Percentiles rank a stretch among this genome's conserved stretches.
Conservation (phyloP, 495 filamentous ascomycete species). For the Endocarpon pusillum region DNA sequence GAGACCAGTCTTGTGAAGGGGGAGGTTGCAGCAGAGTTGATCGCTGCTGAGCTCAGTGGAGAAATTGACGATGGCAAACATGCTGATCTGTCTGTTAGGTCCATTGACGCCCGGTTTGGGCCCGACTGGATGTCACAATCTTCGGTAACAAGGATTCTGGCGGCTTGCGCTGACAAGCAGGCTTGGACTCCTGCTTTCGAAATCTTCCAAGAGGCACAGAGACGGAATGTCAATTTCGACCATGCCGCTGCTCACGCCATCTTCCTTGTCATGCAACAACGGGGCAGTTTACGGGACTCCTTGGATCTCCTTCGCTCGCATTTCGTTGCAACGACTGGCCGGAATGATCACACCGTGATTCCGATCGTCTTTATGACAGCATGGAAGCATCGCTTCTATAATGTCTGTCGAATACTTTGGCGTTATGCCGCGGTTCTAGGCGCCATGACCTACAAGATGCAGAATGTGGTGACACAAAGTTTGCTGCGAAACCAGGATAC, state of each 20-base stretch:
- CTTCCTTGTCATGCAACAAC: slow-evolving; percentile 4
- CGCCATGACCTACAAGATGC: slow-evolving; percentile 19
- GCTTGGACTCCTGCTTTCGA: slow-evolving; percentile 1
- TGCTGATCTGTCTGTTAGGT: slow-evolving; percentile 3
- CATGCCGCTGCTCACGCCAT: slow-evolving; percentile 7
- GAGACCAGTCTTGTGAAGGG: no score
- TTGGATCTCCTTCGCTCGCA: slow-evolving; percentile 7
- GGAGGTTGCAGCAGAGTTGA: no score
- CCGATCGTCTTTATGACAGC: slow-evolving; percentile 29
- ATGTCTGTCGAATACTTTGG: slow-evolving; percentile 31
- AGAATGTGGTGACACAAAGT: slow-evolving; percentile 11
- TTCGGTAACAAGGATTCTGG: slow-evolving; percentile 7
- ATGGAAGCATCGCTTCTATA: slow-evolving; percentile 20
- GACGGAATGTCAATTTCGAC: slow-evolving; percentile 4
- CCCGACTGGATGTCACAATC: slow-evolving; percentile 7
- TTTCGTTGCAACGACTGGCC: slow-evolving; percentile 2
- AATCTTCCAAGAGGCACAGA: slow-evolving; percentile 5
- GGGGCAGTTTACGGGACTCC: neutral
- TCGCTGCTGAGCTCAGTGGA: no score
- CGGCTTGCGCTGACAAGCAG: slow-evolving; percentile 2
- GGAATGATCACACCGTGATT: slow-evolving; percentile 1
- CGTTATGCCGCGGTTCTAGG: slow-evolving; percentile 28
- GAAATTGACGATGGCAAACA: slow-evolving; percentile 4
- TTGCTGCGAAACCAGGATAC: slow-evolving; percentile 1
- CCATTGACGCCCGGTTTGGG: slow-evolving; percentile 6